phyloP scores from a whole-genome alignment of 306 rosid genomes.

The Inga laurina region DNA sequence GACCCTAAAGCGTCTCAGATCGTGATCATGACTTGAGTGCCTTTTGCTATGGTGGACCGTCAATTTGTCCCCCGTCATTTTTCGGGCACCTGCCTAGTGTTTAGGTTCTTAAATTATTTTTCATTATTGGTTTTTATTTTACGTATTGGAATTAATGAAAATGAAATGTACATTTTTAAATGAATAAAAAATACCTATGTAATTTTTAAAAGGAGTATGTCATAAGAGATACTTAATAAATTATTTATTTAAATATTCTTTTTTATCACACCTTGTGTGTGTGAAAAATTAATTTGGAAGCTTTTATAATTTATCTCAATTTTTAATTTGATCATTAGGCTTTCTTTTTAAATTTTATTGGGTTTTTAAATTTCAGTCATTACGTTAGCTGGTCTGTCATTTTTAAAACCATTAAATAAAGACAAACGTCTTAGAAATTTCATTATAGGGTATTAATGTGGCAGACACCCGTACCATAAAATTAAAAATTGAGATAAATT shows the following conservation, averaged over 20 bases:
- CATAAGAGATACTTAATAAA: background rate
- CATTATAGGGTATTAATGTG: background rate
- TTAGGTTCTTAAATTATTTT: background rate
- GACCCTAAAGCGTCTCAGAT: slow-evolving; percentile 21
- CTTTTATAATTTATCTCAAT: background rate
- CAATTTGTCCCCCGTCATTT: slow-evolving; percentile 28
- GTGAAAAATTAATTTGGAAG: no score
- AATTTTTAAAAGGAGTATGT: background rate
- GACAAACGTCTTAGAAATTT: background rate
- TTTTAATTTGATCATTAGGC: no score
- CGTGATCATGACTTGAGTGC: slow-evolving; percentile 34
- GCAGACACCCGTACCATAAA: no score
- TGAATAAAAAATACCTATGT: background rate
- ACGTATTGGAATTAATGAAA: background rate
- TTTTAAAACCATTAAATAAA: no score
- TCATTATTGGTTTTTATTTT: no score
- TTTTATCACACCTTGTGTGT: background rate
- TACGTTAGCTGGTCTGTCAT: background rate
- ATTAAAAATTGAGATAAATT: no score
- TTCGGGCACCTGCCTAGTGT: background rate
- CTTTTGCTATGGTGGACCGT: slow-evolving; percentile 21
- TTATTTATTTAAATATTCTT: background rate
- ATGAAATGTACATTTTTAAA: background rate
- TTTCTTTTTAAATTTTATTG: no score
- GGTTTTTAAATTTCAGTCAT: background rate